Evolutionary conservation across 2,329 filamentous ascomycete species (phyloP).

Genomic region (Didymella exigua): DNA sequence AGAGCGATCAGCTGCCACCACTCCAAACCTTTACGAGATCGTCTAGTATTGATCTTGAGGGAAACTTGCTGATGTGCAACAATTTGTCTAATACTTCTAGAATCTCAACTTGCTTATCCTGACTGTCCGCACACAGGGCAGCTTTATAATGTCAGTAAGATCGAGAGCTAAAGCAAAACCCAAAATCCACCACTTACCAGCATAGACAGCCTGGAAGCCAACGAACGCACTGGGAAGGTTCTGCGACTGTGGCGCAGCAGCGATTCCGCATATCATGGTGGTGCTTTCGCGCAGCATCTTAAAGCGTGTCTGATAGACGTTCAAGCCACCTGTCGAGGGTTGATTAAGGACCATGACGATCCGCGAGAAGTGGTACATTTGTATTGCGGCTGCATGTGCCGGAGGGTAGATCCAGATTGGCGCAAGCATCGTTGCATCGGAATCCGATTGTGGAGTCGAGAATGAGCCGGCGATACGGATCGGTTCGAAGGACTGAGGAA

Average conservation of each 20-base stretch:
- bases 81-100: constrained; percentile 24
- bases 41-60: constrained; percentile 32
- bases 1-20: constrained; percentile 2
- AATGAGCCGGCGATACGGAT: constrained; percentile 39
- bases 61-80: constrained; percentile 33
- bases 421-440: constrained; percentile 13
- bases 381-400: constrained; percentile 53
- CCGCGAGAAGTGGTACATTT: constrained; percentile 59
- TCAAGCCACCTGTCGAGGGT: constrained; percentile 56
- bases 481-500: constrained; percentile 52
- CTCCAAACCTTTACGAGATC: constrained; percentile 37
- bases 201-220: constrained; percentile 39
- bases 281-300: constrained; percentile 54
- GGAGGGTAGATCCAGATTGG: constrained; percentile 40
- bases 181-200: constrained; percentile 24
- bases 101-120: constrained; percentile 26
- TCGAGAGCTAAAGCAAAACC: neutral
- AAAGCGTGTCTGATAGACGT: constrained; percentile 54
- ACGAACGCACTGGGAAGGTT: constrained; percentile 39
- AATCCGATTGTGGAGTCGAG: constrained; percentile 13
- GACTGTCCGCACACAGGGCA: constrained; percentile 29
- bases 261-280: constrained; percentile 57
- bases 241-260: constrained; percentile 47
- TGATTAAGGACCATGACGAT: constrained; percentile 60
- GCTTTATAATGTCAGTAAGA: constrained; percentile 10